Evolutionary conservation across 2,329 filamentous ascomycete species (phyloP), one percentile per base, ranked within the genome.

Genomic region (Helminthosporium solani): DNA sequence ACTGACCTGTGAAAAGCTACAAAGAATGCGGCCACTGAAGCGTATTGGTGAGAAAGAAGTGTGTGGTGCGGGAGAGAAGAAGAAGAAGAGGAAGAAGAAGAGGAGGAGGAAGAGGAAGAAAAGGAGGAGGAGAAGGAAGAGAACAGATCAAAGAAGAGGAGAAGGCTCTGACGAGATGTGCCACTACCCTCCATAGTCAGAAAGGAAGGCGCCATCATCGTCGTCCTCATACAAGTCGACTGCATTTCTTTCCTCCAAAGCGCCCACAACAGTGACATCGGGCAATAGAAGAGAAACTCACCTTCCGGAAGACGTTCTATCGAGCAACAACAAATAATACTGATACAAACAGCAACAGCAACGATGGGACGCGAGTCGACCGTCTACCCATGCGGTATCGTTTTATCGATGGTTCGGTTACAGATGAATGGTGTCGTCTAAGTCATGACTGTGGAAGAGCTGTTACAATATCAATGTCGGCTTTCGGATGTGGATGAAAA

Each of bases 21-120:
- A 70, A 71, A 71, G 68, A 71, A 71, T 70, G 68, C 68, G 67
- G 66, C 62, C 68, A 70, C 67, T 70, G 67, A 71, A 66, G 63
- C 63, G 66, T 69, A 68, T 49, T 68, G 57, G 66, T 66, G 62
- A 67, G 60, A 63, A 67, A 65, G 66, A 65, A 66, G 66, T 68
- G 64, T 66, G 66, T 50, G 49, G 58, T 61, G 53, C 42, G 47
- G 47, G 44, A 44, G 45, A 50, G 60, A 53, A 51, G 63, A 61
- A 60, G 56, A 61, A 51, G 63, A 61, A 59, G 40, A 50, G 45
- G 53, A 35, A 39, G 54, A 3, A 23, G 53, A 44, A 43, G 46
- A 36, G 44, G 30, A 39, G 46, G 53, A 55, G 50, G 53, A 44
- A 47, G 44, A 44, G 45, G 48, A 59, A 53, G 50, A 61, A 61